phyloP scores from a whole-genome alignment of 345 rosid species.

The Gossypium thurberi region DNA sequence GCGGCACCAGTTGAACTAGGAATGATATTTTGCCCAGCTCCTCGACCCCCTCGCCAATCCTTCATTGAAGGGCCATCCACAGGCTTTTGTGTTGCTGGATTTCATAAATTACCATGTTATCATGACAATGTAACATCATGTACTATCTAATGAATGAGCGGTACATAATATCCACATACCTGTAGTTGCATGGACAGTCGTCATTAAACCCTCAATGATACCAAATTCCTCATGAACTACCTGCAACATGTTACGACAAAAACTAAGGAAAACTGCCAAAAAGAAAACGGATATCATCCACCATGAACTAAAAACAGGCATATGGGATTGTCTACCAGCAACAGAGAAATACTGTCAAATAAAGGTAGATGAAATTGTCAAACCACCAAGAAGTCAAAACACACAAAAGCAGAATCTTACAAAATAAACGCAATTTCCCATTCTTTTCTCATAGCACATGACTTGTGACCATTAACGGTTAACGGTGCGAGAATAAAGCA shows the following conservation, averaged over 20 bases:
- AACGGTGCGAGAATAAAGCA: neutral
- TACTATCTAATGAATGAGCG: neutral
- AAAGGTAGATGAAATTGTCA: neutral
- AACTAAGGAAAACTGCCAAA: neutral
- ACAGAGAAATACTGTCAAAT: neutral
- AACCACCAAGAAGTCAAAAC: neutral
- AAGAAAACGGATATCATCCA: neutral
- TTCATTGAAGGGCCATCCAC: conserved; percentile 98
- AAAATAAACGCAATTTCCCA: neutral
- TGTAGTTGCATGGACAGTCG: conserved; percentile 98
- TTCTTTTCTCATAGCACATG: conserved; percentile 1
- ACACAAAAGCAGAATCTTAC: conserved; percentile 1
- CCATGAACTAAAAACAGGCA: neutral
- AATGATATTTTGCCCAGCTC: conserved; percentile 95
- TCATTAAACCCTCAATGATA: conserved; percentile 94
- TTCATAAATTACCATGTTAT: conserved; percentile 17
- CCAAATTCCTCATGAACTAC: conserved; percentile 98
- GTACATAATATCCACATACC: conserved; percentile 38
- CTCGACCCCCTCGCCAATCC: conserved; percentile 99
- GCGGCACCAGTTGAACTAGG: conserved; percentile 99
- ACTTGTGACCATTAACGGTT: neutral
- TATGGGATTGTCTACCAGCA: neutral
- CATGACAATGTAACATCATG: neutral
- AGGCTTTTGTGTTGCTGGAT: conserved; percentile 93
- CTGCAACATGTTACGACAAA: conserved; percentile 29